Evolutionary conservation across 192 early-diverging fungal species (phyloP), one percentile per base, ranked within the genome.

Genomic region (Entomortierella chlamydospora): DNA sequence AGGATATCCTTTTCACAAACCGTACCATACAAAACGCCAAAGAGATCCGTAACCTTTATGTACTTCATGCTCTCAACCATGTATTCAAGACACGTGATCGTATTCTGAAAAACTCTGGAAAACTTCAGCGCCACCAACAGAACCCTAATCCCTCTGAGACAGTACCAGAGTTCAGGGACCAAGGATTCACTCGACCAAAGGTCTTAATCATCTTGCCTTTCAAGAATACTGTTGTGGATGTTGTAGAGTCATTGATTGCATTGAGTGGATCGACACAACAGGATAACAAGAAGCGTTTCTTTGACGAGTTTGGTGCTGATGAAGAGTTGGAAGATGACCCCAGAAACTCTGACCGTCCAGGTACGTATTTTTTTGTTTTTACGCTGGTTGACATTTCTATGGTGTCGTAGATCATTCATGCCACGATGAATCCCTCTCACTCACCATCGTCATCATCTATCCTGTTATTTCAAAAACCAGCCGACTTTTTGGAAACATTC

Each of bases 171-270:
- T 82, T 91, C 25, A 90, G 95, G 12, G 98, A 99, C 73, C 97
- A 98, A 81, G 97, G 96, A 34, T 99, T 97, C 57, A 98, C 98
- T 7, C 84, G 96, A 7, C 95, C 98, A 1, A 94, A 93, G 55
- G 95, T 97, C 0, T 83, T 99, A 61, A 94, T 99, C 64, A 60
- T 99, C 4, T 34, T 94, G 28, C 98, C 98, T 6, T 95, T 95
- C 82, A 89, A 92, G 66, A 95, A 96, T 76, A 84, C 85, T 7
- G 96, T 92, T 0, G 87, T 93, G 62, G 92, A 93, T 61, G 70
- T 98, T 47, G 91, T 98, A 15, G 84, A 93, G 42, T 86, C 85
- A 34, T 74, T 99, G 22, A 90, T 95, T 33, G 84, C 77, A 41
- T 78, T 98, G 8, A 92, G 91, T 2, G 94, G 93, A 4, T 89